Conservation (phyloP, 208 protist genomes). For the Trypanosoma mega region DNA sequence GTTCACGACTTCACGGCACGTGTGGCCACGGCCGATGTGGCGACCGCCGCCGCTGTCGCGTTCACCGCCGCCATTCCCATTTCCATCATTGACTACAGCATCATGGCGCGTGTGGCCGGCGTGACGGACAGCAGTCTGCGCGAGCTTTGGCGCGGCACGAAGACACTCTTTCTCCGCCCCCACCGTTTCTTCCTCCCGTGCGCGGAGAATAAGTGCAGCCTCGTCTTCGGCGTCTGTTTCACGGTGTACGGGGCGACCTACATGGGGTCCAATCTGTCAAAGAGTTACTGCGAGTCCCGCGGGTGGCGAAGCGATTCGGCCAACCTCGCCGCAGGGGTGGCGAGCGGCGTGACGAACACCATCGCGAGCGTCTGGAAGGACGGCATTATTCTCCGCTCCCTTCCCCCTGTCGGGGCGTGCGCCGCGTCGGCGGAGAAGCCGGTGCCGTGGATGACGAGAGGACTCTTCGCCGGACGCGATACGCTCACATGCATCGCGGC, state of each 20-base stretch:
- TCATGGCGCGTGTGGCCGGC: slow-evolving; percentile 81
- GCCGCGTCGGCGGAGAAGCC: slow-evolving; percentile 48
- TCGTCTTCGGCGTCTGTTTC: slow-evolving; percentile 68
- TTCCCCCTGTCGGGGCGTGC: slow-evolving; percentile 56
- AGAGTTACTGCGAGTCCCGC: slow-evolving; percentile 81
- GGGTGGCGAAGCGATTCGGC: slow-evolving; percentile 41
- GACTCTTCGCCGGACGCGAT: slow-evolving; percentile 77
- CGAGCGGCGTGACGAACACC: slow-evolving; percentile 76
- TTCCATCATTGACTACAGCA: slow-evolving; percentile 90
- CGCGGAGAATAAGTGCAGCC: slow-evolving; percentile 77
- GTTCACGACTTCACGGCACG: slow-evolving; percentile 46
- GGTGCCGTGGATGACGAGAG: slow-evolving; percentile 75
- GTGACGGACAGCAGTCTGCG: slow-evolving; percentile 70
- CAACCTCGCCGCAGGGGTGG: slow-evolving; percentile 63
- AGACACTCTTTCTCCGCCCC: slow-evolving; percentile 62
- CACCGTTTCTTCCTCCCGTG: slow-evolving; percentile 87
- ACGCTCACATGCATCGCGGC: slow-evolving; percentile 74
- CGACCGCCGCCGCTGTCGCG: slow-evolving; percentile 62
- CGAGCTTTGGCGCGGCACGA: slow-evolving; percentile 59
- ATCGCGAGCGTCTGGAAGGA: slow-evolving; percentile 82
- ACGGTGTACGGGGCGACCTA: slow-evolving; percentile 76
- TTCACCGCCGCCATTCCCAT: slow-evolving; percentile 77
- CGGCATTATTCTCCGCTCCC: slow-evolving; percentile 64
- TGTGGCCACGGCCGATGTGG: slow-evolving; percentile 57
- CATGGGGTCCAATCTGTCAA: slow-evolving; percentile 71